Percentiles rank a stretch among this genome's conserved stretches.
These are phyloP conservation scores for Tolypocladium ophioglossoides DNA, from an alignment of 2,329 filamentous ascomycete species.

Conservation along the genomic window DNA sequence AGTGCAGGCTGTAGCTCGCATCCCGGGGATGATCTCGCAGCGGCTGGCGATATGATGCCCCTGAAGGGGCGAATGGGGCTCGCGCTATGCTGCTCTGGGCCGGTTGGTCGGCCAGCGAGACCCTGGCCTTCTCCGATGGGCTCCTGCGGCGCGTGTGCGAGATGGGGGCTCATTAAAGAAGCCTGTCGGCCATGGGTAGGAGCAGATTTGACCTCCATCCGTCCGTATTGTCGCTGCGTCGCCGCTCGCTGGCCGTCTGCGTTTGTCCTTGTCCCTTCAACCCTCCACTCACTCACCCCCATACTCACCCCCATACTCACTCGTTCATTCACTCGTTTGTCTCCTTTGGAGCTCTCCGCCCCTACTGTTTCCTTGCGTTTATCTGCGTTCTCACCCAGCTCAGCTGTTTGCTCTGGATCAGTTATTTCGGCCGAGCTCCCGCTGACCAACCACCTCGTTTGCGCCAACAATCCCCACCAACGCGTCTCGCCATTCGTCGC, in stretches of 20 bases:
- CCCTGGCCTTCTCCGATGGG: not conserved
- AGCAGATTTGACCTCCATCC: not conserved
- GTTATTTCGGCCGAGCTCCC: not conserved
- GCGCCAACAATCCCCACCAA: not conserved
- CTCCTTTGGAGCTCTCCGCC: not conserved
- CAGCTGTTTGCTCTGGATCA: not conserved
- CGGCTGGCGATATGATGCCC: not conserved
- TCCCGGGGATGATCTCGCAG: not conserved
- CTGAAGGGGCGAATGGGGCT: not conserved
- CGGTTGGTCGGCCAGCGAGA: not conserved
- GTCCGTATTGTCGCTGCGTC: not conserved
- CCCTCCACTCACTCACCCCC: not conserved
- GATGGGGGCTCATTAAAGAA: not conserved
- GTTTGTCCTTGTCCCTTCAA: not conserved
- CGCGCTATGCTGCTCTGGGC: not conserved
- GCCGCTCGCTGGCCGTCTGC: not conserved
- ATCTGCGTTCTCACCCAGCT: too few species aligned
- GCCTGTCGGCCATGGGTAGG: not conserved
- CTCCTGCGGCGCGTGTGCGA: not conserved
- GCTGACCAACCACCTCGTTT: not conserved
- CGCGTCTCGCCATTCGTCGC: slow-evolving; percentile 1
- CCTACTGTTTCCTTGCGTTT: not conserved
- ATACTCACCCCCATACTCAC: too few species aligned
- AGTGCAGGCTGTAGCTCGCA: not conserved
- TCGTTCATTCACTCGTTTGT: not conserved